These are phyloP conservation scores for Akanthomyces uredinophilus DNA, from an alignment of 2,329 filamentous ascomycete genomes.

Conservation along the genomic window DNA sequence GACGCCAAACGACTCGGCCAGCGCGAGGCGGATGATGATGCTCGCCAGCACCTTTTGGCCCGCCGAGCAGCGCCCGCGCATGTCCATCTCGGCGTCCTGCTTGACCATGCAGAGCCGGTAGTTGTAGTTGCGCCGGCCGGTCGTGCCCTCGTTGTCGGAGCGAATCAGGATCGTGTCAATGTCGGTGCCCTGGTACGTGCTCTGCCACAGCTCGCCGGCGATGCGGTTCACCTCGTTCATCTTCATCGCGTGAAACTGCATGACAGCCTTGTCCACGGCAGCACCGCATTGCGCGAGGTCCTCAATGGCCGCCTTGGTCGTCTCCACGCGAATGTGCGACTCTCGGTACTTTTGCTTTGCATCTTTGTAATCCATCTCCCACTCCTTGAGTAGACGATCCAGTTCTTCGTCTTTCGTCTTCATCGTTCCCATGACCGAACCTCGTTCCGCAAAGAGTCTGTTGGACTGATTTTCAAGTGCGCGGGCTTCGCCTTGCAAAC, in stretches of 20 bases:
- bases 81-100: conserved; percentile 96
- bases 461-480: conserved; percentile 64
- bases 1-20: conserved; percentile 93
- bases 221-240: conserved; percentile 98
- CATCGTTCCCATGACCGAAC: conserved; percentile 70
- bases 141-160: conserved; percentile 74
- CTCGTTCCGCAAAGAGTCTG: conserved; percentile 65
- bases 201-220: conserved; percentile 92
- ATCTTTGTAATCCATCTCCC: conserved; percentile 80
- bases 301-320: conserved; percentile 87
- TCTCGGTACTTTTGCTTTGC: conserved; percentile 77
- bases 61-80: conserved; percentile 94
- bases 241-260: conserved; percentile 93
- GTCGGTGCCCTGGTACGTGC: conserved; percentile 93
- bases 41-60: conserved; percentile 94
- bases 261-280: conserved; percentile 91
- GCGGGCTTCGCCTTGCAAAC: conserved; percentile 64
- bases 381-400: conserved; percentile 66
- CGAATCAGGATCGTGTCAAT: conserved; percentile 95
- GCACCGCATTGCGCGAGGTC: conserved; percentile 77
- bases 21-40: conserved; percentile 93
- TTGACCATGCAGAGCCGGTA: conserved; percentile 98
- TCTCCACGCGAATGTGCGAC: conserved; percentile 82
- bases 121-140: conserved; percentile 82
- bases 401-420: conserved; percentile 82